Conservation (phyloP, 1,284 basidiomycete species). For the Trametes polyzona region DNA sequence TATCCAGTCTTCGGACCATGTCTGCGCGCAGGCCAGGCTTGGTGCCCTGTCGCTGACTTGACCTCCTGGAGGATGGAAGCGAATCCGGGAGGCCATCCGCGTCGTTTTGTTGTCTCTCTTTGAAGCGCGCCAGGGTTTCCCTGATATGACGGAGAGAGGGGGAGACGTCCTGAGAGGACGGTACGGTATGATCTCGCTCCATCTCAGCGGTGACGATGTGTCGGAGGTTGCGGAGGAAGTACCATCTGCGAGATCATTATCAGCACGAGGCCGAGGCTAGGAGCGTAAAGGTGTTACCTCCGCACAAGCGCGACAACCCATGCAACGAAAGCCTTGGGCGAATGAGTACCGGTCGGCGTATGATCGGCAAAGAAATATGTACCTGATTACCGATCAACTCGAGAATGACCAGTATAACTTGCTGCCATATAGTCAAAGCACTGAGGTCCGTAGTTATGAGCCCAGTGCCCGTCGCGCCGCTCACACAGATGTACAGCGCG, state of each 20-base stretch:
- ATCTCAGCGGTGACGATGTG: constrained; percentile 61
- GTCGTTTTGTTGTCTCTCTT: not conserved
- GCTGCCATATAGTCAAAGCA: constrained; percentile 74
- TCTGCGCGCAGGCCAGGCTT: constrained; percentile 52
- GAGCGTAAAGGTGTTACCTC: constrained; percentile 25
- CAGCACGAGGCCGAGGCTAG: not conserved
- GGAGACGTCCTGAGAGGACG: not conserved
- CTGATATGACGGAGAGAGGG: constrained; percentile 18
- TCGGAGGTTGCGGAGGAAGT: constrained; percentile 74
- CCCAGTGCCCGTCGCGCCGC: constrained; percentile 80
- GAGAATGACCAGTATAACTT: constrained; percentile 67
- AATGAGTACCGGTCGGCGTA: not conserved
- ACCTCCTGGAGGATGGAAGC: not conserved
- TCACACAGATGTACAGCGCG: constrained; percentile 71
- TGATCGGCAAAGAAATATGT: not conserved
- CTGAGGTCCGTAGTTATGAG: constrained; percentile 75
- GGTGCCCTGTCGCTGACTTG: not conserved
- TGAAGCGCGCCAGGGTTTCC: constrained; percentile 13
- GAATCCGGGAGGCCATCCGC: not conserved
- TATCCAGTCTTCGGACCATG: constrained; percentile 83
- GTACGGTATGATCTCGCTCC: constrained; percentile 18
- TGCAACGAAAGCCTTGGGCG: constrained; percentile 35
- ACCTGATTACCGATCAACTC: constrained; percentile 73
- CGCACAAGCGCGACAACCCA: constrained; percentile 39
- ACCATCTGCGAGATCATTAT: constrained; percentile 49